These are phyloP conservation scores for Fomitopsis pulvina DNA, from an alignment of 768 basidiomycete genomes.

Conservation along the genomic window DNA sequence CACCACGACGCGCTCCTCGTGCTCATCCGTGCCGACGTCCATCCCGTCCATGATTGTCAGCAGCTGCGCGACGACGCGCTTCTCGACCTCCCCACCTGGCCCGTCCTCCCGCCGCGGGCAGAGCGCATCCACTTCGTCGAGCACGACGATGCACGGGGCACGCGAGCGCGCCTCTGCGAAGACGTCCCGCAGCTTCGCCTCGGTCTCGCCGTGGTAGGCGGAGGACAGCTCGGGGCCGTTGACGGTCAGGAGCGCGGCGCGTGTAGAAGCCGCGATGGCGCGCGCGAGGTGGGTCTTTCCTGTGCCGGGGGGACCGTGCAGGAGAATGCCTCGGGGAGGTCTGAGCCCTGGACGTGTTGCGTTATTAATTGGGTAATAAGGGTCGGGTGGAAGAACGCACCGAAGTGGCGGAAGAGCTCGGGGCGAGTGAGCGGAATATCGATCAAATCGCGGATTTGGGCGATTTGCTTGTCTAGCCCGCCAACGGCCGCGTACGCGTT, in stretches of 20 bases:
- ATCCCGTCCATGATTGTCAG: conserved; percentile 94
- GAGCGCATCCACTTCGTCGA: conserved; percentile 95
- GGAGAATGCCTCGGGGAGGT: conserved; percentile 90
- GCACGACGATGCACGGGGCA: conserved; percentile 87
- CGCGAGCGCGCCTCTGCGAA: conserved; percentile 78
- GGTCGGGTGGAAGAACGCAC: conserved; percentile 23
- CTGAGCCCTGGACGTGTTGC: conserved; percentile 55
- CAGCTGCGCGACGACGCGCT: conserved; percentile 90
- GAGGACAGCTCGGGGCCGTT: conserved; percentile 95
- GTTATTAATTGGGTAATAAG: neutral
- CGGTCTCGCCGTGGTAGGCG: conserved; percentile 96
- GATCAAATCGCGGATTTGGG: conserved; percentile 76
- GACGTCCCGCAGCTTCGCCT: conserved; percentile 82
- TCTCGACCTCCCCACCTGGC: conserved; percentile 92
- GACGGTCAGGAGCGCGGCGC: conserved; percentile 84
- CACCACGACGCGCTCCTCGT: conserved; percentile 69
- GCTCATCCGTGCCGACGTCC: conserved; percentile 33
- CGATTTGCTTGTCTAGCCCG: conserved; percentile 82
- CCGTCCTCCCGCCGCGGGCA: conserved; percentile 88
- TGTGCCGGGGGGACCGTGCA: conserved; percentile 95
- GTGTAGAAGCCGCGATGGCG: conserved; percentile 84
- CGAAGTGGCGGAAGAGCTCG: conserved; percentile 72
- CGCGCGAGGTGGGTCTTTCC: conserved; percentile 97
- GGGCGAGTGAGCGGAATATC: conserved; percentile 84
- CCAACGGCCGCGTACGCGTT: conserved; percentile 82